Base-by-base conservation (phyloP, 192 early-diverging fungal genomes). In the Podila minutissima region DNA sequence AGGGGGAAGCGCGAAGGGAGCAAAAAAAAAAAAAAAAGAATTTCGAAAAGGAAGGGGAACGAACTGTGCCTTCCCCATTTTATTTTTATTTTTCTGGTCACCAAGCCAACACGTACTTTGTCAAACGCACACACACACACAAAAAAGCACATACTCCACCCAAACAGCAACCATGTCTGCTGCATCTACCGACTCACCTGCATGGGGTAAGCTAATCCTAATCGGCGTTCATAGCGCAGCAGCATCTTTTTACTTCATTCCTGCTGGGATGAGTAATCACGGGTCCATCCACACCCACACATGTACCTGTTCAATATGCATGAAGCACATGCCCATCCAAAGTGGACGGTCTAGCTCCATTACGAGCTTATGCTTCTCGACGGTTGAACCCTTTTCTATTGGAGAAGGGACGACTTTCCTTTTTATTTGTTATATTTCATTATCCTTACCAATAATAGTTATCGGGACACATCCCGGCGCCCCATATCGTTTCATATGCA, bases 81-180 rank as follows among this genome's bases (percentile, higher is more conserved):
- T 35, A 32, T 32, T 33, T 46, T 46, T 46, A 46, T 46, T 46
- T 41, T 46, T 46, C 41, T 60, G 24, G 59, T 60, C 55, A 58
- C 55, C 55, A 58, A 28, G 26, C n/a, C 55, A 58, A 58, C n/a
- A 46, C 41, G 41, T 46, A 46, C 41, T 37, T 24, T 20, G 24
- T n/a, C 4, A 57, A 58, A n/a, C 26, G 28, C 31, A 24, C 32
- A 32, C 62, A 63, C 62, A 33, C 29, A 38, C 11, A 38, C 62
- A 20, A 41, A 35, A 19, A 49, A 35, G 26, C 38, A 49, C 64
- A 48, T 46, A 17, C 3, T 11, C 38, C 48, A 53, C 38, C 26
- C 13, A 24, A 31, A 66, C 64, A 22, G 38, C 64, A 53, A 63
- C 59, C 73, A 74, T 74, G 73, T 49, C 73, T 33, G 38, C 73